phyloP scores from a whole-genome alignment of 768 basidiomycete genomes.

The Mycena latifolia region DNA sequence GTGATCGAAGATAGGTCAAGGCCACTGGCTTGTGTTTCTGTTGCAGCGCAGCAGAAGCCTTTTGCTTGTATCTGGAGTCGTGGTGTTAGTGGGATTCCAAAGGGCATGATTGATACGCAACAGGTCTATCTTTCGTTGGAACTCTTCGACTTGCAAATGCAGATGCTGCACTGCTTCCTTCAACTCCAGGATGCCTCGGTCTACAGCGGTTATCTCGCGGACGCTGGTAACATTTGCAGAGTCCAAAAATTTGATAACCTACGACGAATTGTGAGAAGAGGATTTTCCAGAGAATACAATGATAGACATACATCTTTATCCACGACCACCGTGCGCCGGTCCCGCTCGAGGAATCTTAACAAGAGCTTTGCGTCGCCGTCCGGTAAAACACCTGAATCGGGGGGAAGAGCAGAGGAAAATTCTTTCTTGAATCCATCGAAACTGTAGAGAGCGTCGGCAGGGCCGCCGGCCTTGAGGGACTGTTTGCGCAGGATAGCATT shows the following conservation, averaged over 20 bases:
- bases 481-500: conserved; percentile 65
- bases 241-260: conserved; percentile 89
- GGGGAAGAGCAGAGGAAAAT: conserved; percentile 62
- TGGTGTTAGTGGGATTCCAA: conserved; percentile 7
- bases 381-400: conserved; percentile 53
- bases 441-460: conserved; percentile 73
- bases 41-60: conserved; percentile 73
- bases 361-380: conserved; percentile 77
- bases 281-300: background rate
- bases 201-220: conserved; percentile 79
- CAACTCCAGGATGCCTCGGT: conserved; percentile 85
- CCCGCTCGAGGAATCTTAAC: conserved; percentile 83
- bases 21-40: conserved; percentile 82
- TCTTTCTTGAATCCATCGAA: conserved; percentile 68
- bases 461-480: conserved; percentile 54
- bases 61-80: conserved; percentile 68
- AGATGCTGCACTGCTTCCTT: conserved; percentile 77
- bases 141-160: conserved; percentile 72
- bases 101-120: conserved; percentile 48
- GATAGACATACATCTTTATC: conserved; percentile 71
- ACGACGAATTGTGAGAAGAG: conserved; percentile 6
- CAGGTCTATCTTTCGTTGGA: conserved; percentile 83
- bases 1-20: conserved; percentile 80
- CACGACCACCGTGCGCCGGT: conserved; percentile 71
- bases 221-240: conserved; percentile 44